Evolutionary conservation across 2,329 filamentous ascomycete genomes (phyloP).

Genomic region (Thielaviopsis punctulata): DNA sequence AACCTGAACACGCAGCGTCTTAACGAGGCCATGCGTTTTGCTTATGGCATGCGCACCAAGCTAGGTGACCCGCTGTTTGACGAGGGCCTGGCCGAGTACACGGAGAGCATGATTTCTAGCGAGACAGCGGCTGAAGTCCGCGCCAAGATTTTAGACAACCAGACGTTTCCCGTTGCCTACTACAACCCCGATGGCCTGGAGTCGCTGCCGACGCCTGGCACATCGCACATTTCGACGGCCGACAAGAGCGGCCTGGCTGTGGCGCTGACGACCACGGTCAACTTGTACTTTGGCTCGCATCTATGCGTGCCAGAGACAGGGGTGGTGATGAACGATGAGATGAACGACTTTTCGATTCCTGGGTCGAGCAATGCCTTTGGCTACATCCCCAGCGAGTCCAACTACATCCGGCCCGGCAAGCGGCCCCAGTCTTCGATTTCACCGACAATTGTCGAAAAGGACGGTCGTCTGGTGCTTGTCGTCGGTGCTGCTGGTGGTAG

Average conservation of each 20-base stretch:
- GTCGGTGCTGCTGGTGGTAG: conserved; percentile 69
- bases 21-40: conserved; percentile 72
- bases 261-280: conserved; percentile 65
- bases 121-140: conserved; percentile 35
- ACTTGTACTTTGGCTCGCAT: conserved; percentile 60
- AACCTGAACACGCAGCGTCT: conserved; percentile 57
- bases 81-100: conserved; percentile 38
- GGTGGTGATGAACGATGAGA: conserved; percentile 55
- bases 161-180: conserved; percentile 22
- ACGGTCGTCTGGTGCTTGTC: conserved; percentile 52
- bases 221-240: conserved; percentile 47
- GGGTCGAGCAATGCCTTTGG: conserved; percentile 64
- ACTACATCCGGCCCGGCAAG: conserved; percentile 62
- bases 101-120: conserved; percentile 47
- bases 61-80: conserved; percentile 66
- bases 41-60: conserved; percentile 55
- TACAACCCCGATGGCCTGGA: conserved; percentile 31
- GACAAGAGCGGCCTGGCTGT: conserved; percentile 57
- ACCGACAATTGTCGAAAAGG: conserved; percentile 57
- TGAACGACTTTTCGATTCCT: conserved; percentile 77
- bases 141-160: conserved; percentile 26
- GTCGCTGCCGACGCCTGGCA: conserved; percentile 44
- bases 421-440: conserved; percentile 63
- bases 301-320: conserved; percentile 69
- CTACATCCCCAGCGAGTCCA: conserved; percentile 60